phyloP scores from a whole-genome alignment of 352 stramenopile genomes.

The Hyaloperonospora arabidopsidis region DNA sequence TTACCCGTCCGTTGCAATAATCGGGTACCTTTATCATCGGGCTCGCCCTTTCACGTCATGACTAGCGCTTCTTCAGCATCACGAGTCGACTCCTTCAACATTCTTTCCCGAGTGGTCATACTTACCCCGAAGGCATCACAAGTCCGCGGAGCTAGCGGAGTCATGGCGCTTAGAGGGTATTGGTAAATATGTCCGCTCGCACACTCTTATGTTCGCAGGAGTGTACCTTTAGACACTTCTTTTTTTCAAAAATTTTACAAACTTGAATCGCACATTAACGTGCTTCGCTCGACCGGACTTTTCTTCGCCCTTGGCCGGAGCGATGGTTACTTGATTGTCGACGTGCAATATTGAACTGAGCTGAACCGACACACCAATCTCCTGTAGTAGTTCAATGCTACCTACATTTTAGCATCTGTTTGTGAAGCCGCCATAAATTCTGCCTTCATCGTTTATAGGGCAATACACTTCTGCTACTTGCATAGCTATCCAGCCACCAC shows the following conservation, averaged over 20 bases:
- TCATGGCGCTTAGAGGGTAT: conserved; percentile 4
- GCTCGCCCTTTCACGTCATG: background rate
- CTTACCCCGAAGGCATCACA: conserved; percentile 1
- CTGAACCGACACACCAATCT: conserved; percentile 1
- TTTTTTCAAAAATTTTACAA: conserved; percentile 13
- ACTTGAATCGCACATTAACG: conserved; percentile 11
- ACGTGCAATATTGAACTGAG: conserved; percentile 4
- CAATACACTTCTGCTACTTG: conserved; percentile 18
- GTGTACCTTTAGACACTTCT: background rate
- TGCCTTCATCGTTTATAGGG: background rate
- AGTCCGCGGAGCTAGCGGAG: conserved; percentile 4
- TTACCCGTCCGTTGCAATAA: background rate
- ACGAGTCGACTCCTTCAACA: conserved; percentile 8
- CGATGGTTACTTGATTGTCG: conserved; percentile 17
- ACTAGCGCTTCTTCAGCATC: background rate
- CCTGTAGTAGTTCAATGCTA: conserved; percentile 1
- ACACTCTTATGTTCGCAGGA: conserved; percentile 13
- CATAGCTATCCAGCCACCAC: too few species aligned
- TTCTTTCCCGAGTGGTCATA: conserved; percentile 2
- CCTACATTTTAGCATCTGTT: conserved; percentile 5
- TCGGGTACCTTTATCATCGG: background rate
- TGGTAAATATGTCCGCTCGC: conserved; percentile 11
- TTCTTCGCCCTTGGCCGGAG: conserved; percentile 10
- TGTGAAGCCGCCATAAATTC: conserved; percentile 2
- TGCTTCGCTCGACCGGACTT: conserved; percentile 5